Evolutionary conservation across 1,284 basidiomycete genomes (phyloP), one percentile per base, ranked within the genome.

Genomic region (Afroboletus lepidellus): DNA sequence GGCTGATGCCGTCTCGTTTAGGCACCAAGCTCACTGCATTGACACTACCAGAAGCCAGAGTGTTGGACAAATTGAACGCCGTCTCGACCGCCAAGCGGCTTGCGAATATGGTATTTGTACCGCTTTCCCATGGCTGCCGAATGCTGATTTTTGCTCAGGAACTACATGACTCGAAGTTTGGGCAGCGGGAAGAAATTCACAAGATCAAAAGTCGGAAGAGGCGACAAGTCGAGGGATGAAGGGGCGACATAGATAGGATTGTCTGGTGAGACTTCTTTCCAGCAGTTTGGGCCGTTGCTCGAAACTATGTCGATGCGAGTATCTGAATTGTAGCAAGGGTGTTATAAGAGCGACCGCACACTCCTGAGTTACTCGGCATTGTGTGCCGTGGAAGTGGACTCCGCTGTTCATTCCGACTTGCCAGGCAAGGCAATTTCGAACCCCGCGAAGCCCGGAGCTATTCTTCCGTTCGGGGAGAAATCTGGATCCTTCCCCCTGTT

Each of bases 71-170:
- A 55, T 73, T 99, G 48, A 98, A 96, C 69, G 74, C 74, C 16
- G 94, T 99, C 11, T 90, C 91, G 7, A 91, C 91, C 0, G 96
- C 96, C 0, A 95, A 98, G 71, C 81, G 96, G 27, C 75, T 98
- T 32, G 96, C 97, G 0, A 91, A 87, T 47, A 96, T 98, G 93
- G 94, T 94, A 63, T 64, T 80, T 52, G 6, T 37, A 15, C 5
- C 9, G 9, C 25, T n/a, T 24, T 38, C 37, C 6, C 21, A 15
- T 15, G 2, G 3, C 24, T 36, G 16, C 41, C 11, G 3, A 16
- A 48, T 42, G 41, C 56, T 67, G 5, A 70, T 8, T 16, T 18
- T 30, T 41, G 44, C 42, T 36, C 69, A 94, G 93, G 90, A 93
- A 72, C 77, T 99, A 60, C 90, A 96, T 63, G 92, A 95, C 62